Evolutionary conservation across 108 stramenopile species (phyloP), one percentile per base, ranked within the genome.

Genomic region (Cyclotella choctawhatcheeana): DNA sequence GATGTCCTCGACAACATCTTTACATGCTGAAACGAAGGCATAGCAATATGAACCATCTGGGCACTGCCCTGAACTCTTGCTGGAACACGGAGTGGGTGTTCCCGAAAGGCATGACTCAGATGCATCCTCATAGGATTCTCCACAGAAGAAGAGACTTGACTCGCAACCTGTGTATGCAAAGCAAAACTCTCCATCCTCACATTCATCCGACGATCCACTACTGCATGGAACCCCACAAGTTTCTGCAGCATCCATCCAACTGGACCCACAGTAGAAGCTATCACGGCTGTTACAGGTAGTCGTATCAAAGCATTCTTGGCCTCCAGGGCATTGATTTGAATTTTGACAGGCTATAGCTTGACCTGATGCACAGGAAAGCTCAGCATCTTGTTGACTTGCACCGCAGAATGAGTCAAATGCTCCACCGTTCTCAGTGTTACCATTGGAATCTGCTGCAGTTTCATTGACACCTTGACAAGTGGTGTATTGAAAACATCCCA

Each of bases 401-500:
- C 77, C 77, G 62, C 77, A 77, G 33, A 70, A 77, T 26, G 52
- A 64, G 12, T 77, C 69, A 33, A 40, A 47, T 50, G 53, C 27
- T 14, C 55, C 54, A 5, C 5, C 48, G 26, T 29, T 0, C 13
- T 58, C 37, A n/a, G 29, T n/a, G 13, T 16, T 33, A 3, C 24
- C 40, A 10, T 64, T 12, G 1, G 64, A 53, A 16, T 50, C 24
- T 14, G 21, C 40, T 2, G 59, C 25, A 30, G 59, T 35, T 4
- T 35, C 27, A 44, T 67, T 58, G 3, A 52, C 33, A 0, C 63
- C 77, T 33, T 71, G 52, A 40, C 77, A 79, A 16, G 77, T 79
- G 10, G 77, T 79, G 71, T 79, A 79, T 0, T 61, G 61, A 29
- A 71, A 79, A 35, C 77, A 79, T 4, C 70, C 77, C 58, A 32